Evolutionary conservation across 2,329 filamentous ascomycete species (phyloP), one percentile per base, ranked within the genome.

Genomic region (Acarospora socialis): DNA sequence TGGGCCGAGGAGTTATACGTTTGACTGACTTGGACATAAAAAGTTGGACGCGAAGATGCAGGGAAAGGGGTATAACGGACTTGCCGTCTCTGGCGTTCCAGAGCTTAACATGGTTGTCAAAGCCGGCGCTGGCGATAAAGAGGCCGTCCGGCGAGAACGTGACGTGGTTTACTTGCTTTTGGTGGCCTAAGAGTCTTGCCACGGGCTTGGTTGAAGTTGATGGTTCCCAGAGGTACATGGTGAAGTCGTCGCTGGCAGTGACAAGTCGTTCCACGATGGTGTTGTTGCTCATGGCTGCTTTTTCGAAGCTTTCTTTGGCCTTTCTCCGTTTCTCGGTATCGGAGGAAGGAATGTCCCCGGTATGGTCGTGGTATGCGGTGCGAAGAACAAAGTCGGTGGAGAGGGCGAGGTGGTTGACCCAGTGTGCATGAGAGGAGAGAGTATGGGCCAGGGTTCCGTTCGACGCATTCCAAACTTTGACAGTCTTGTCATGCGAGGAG

Each of bases 161-260:
- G 28, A 95, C 86, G 51, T 94, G 81, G 54, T 95, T 94, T 44
- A 95, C 86, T 50, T 87, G 81, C 59, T 95, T 95, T 53, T 94
- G 83, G 49, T 98, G 90, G 2, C 90, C 90, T n/a, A 83, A 59
- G 58, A 95, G 70, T 20, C 84, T 68, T n/a, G 81, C 79, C 3
- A 95, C 63, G 1, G 87, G 86, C 53, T 95, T 94, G 5, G 66
- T 81, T 3, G 77, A 76, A 25, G 65, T 66, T 7, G 75, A 66
- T 0, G 86, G 86, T 38, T 92, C 81, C 87, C 87, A 98, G 5
- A 98, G 68, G 52, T 84, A 93, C 70, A 98, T 87, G 4, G 86
- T 93, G 54, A 86, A 92, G 54, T 98, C 90, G 50, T 95, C 90
- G 43, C 79, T 87, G 2, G 87, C 90, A 6, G 84, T 92, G 3